These are phyloP conservation scores for Linum lewisii DNA, from an alignment of 345 rosid genomes.

Conservation along the genomic window DNA sequence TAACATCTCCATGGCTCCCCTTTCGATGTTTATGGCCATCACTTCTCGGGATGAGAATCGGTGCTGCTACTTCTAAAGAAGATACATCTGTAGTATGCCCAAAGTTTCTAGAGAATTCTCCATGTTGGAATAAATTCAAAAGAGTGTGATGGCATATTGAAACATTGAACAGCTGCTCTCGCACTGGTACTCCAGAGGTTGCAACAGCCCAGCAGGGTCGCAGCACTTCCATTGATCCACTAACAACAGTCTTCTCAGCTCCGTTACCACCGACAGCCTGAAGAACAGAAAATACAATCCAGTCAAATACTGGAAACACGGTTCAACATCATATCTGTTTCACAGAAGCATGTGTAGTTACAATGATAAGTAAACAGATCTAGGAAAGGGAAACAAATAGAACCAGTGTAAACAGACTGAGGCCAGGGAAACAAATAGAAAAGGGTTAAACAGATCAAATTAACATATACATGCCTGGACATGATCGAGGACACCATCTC, in stretches of 20 bases:
- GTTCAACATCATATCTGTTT: not conserved
- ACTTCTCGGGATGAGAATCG: conserved; percentile 76
- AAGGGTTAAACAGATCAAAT: conserved; percentile 10
- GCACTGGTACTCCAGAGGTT: conserved; percentile 91
- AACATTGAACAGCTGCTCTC: conserved; percentile 92
- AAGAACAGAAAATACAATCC: conserved; percentile 10
- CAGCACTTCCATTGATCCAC: conserved; percentile 76
- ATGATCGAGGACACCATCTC: conserved; percentile 99
- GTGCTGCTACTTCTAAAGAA: conserved; percentile 84
- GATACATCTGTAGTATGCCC: conserved; percentile 51
- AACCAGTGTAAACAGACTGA: too few relatives aligned
- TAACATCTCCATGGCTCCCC: conserved; percentile 86
- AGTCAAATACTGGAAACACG: not conserved
- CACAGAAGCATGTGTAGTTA: not conserved
- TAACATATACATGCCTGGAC: conserved; percentile 53
- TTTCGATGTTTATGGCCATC: conserved; percentile 76
- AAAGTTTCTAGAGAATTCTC: conserved; percentile 59
- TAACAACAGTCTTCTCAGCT: conserved; percentile 68
- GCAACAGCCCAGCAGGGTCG: conserved; percentile 95
- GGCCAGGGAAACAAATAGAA: not conserved
- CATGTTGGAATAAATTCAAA: conserved; percentile 73
- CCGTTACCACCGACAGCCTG: conserved; percentile 96
- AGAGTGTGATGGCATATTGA: conserved; percentile 84
- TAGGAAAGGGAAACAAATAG: too few relatives aligned
- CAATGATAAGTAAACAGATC: too few relatives aligned